Base-by-base conservation (phyloP, 2,329 filamentous ascomycete genomes). In the Metarhizium guizhouense region DNA sequence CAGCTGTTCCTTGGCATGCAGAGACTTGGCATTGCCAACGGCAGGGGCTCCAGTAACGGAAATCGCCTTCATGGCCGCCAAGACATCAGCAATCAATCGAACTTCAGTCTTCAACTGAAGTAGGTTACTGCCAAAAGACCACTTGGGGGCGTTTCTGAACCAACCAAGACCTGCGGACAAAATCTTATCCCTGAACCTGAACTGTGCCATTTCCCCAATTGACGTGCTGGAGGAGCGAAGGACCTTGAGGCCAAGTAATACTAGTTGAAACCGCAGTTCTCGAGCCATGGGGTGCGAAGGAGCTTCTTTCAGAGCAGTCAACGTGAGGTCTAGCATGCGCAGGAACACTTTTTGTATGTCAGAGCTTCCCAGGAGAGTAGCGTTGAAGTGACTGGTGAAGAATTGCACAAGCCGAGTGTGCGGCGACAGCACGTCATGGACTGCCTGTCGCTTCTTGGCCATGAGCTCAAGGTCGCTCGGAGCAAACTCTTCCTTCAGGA, bases 41-140 rank as follows among this genome's bases (percentile, higher is more conserved):
- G 74, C 65, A 43, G 77, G 72, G 1, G 74, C 69, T 4, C 83
- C 86, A 40, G 89, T 81, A 57, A 76, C 76, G 1, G 81, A 76
- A 11, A 91, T 80, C 3, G 74, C 77, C 59, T 84, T 83, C 58
- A 99, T 72, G 14, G 85, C 81, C 11, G 73, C 69, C 51, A 86
- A 76, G 40, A 96, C 85, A 67, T 96, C 91, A 6, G 80, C 79
- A 43, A 97, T 80, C 18, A 96, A 76, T 61, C 87, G 87, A 38
- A 90, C 83, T 71, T 99, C 94, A 0, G 95, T 93, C 74, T 95
- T 97, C 53, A 97, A 77, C 68, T 99, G 94, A 16, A 99, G 74
- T 51, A 89, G 82, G 67, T 96, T 99, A 64, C 93, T 94, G 56
- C 94, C 94, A 70, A 94, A 97, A 0, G 94, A 95, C 93, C 94